phyloP scores from a whole-genome alignment of 805 yeast species.

The Lachancea nothofagi region DNA sequence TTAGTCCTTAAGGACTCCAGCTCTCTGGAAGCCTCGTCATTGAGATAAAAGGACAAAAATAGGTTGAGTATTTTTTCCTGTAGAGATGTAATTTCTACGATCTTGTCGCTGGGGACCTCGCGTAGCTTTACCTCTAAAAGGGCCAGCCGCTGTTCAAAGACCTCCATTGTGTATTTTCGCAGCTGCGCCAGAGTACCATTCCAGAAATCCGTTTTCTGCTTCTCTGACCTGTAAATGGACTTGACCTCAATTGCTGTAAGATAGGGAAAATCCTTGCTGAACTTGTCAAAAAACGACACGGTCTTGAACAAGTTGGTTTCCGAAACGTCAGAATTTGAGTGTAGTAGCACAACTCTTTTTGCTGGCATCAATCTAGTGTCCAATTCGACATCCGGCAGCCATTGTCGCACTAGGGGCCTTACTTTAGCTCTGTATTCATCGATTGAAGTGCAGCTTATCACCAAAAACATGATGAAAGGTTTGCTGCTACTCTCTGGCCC shows the following conservation, averaged over 20 bases:
- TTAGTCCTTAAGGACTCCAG: conserved; percentile 15
- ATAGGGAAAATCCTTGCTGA: conserved; percentile 30
- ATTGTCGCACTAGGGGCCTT: conserved; percentile 74
- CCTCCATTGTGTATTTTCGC: conserved; percentile 20
- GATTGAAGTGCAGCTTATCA: conserved; percentile 57
- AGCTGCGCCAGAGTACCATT: conserved; percentile 21
- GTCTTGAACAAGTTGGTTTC: conserved; percentile 32
- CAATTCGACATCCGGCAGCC: too few relatives aligned
- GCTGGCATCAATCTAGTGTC: neutral
- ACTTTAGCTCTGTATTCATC: conserved; percentile 77
- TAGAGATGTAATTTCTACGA: conserved; percentile 7
- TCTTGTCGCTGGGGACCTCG: conserved; percentile 1
- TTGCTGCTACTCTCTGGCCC: conserved; percentile 13
- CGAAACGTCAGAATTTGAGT: conserved; percentile 28
- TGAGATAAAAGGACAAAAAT: conserved; percentile 24
- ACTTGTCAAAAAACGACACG: conserved; percentile 29
- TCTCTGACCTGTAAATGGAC: conserved; percentile 31
- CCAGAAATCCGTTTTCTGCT: conserved; percentile 30
- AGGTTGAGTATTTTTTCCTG: conserved; percentile 26
- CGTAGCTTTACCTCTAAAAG: conserved; percentile 8
- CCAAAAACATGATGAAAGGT: conserved; percentile 61
- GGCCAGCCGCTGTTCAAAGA: conserved; percentile 25
- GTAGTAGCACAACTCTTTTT: conserved; percentile 21
- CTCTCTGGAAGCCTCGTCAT: conserved; percentile 24
- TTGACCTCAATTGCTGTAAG: conserved; percentile 27